Conservation (phyloP, 148 eudicot genomes). For the Drosera capensis region DNA sequence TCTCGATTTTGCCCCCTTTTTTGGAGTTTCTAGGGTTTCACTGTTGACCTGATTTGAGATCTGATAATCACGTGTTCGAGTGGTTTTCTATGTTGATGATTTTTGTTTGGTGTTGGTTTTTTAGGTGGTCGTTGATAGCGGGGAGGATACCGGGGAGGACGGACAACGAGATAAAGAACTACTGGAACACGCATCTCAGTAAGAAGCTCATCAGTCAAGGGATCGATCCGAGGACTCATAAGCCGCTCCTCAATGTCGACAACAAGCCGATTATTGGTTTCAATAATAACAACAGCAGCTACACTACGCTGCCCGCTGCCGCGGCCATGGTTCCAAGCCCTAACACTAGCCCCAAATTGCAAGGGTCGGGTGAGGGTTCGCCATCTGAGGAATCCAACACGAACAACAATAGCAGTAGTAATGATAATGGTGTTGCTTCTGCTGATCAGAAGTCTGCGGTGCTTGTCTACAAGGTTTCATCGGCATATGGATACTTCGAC, state of each 20-base stretch:
- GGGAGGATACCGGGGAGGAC: slow-evolving; percentile 57
- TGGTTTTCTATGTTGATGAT: no score
- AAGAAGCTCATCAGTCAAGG: slow-evolving; percentile 60
- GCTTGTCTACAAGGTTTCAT: background rate
- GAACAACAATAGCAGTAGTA: background rate
- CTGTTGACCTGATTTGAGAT: no score
- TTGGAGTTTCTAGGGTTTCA: no score
- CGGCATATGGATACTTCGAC: background rate
- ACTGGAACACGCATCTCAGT: slow-evolving; percentile 60
- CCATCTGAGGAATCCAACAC: slow-evolving; percentile 2
- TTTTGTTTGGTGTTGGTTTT: no score
- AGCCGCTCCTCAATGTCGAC: slow-evolving; percentile 13
- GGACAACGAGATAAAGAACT: slow-evolving; percentile 58
- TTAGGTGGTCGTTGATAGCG: slow-evolving; percentile 53
- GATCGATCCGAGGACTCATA: slow-evolving; percentile 57
- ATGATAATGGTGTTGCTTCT: background rate
- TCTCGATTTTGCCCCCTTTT: no score
- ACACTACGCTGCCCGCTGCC: background rate
- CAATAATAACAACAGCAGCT: background rate
- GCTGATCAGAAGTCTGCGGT: background rate
- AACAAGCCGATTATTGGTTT: background rate
- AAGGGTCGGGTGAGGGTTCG: no score
- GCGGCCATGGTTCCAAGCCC: no score
- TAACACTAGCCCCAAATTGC: no score
- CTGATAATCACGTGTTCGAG: no score